Conservation (phyloP, 495 filamentous ascomycete genomes). For the Tuber indicum region DNA sequence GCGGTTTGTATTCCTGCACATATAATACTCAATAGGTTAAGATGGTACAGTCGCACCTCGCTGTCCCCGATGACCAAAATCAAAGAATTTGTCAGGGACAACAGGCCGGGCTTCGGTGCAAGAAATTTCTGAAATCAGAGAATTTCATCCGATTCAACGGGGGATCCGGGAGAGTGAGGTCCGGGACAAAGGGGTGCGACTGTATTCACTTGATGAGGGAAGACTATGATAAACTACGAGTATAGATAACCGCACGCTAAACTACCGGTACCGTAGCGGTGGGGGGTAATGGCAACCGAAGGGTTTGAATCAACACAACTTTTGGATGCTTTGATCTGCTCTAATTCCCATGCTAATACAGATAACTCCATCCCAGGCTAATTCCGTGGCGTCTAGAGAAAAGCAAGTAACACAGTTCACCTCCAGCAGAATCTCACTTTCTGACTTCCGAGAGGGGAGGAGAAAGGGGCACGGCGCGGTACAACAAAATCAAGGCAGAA, state of each 20-base stretch:
- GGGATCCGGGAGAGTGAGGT: too few relatives aligned
- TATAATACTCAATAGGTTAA: neutral
- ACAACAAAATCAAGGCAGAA: slow-evolving; percentile 87
- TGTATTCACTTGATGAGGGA: neutral
- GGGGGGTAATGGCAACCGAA: neutral
- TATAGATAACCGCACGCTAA: too few relatives aligned
- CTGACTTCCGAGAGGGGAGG: slow-evolving; percentile 15
- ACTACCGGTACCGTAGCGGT: too few relatives aligned
- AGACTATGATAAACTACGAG: too few relatives aligned
- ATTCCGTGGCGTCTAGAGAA: slow-evolving; percentile 3
- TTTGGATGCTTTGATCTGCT: neutral
- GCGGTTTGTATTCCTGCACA: neutral
- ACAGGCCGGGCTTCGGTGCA: too few relatives aligned
- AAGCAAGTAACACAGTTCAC: neutral
- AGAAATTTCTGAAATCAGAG: too few relatives aligned
- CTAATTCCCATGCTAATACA: slow-evolving; percentile 5
- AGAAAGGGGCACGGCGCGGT: slow-evolving; percentile 64
- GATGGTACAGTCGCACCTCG: too few relatives aligned
- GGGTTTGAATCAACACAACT: neutral
- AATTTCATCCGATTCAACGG: too few relatives aligned
- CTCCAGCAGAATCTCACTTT: neutral
- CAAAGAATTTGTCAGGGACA: too few relatives aligned
- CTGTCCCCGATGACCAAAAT: too few relatives aligned
- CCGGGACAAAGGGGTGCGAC: too few relatives aligned
- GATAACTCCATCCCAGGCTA: slow-evolving; percentile 5